Evolutionary conservation across 1,139 yeast species (phyloP).

Genomic region (Wickerhamiella pararugosa): DNA sequence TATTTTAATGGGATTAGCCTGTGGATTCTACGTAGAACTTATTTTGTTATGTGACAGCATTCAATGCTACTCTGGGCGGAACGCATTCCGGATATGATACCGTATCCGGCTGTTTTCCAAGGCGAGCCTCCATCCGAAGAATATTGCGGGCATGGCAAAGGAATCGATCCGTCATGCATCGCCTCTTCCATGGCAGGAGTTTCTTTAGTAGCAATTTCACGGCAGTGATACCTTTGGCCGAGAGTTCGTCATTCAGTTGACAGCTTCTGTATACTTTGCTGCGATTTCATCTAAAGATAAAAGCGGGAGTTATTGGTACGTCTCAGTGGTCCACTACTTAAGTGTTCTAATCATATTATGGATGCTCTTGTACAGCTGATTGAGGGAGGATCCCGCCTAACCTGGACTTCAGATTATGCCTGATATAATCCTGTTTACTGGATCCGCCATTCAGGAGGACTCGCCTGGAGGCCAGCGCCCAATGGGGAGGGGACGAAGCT

Average conservation of each 20-base stretch:
- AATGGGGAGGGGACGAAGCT: constrained; percentile 45
- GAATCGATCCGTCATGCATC: constrained; percentile 62
- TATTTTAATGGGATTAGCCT: not conserved
- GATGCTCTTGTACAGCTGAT: constrained; percentile 29
- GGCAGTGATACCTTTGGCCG: constrained; percentile 67
- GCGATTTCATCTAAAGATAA: constrained; percentile 51
- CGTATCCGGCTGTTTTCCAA: constrained; percentile 74
- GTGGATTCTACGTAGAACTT: constrained; percentile 18
- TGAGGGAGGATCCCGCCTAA: constrained; percentile 21
- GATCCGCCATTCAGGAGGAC: constrained; percentile 42
- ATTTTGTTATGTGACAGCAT: constrained; percentile 27
- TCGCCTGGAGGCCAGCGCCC: constrained; percentile 50
- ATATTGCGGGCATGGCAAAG: constrained; percentile 22
- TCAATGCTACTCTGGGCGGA: constrained; percentile 72
- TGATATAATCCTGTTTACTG: constrained; percentile 32
- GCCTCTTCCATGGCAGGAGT: constrained; percentile 89
- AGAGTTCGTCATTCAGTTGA: constrained; percentile 53
- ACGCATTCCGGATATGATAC: constrained; percentile 93
- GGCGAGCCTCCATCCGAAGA: constrained; percentile 49
- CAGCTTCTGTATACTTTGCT: constrained; percentile 57
- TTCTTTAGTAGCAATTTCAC: constrained; percentile 30
- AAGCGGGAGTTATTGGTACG: constrained; percentile 41
- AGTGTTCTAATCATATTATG: constrained; percentile 35
- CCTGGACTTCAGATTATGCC: constrained; percentile 39
- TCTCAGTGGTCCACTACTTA: constrained; percentile 37